Evolutionary conservation across 768 basidiomycete genomes (phyloP).

Genomic region (Strobilomyces confusus): DNA sequence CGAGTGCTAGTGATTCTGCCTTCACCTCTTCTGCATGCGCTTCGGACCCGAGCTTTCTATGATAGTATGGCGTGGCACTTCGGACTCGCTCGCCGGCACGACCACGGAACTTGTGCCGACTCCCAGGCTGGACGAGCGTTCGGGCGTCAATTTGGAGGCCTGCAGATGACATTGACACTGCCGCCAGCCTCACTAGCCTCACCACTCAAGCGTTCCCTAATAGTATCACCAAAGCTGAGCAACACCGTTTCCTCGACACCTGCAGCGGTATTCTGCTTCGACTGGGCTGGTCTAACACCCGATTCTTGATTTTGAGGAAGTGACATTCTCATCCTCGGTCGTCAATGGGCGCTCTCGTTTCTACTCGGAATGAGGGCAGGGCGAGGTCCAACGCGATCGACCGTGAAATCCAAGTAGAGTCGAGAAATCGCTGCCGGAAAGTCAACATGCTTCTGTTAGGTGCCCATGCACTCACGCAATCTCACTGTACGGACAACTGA

Average conservation of each 20-base stretch:
- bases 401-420: not conserved
- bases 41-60: not conserved
- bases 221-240: too few relatives aligned
- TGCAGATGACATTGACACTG: not conserved
- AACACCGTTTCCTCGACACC: not conserved
- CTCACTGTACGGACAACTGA: not conserved
- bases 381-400: slow-evolving; percentile 5
- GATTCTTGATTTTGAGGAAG: not conserved
- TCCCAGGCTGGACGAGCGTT: not conserved
- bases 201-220: not conserved
- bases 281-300: not conserved
- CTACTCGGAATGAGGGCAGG: not conserved
- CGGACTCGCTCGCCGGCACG: not conserved
- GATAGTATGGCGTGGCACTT: not conserved
- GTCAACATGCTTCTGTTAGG: slow-evolving; percentile 3
- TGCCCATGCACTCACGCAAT: not conserved
- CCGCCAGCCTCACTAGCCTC: not conserved
- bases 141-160: not conserved
- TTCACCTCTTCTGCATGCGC: too few relatives aligned
- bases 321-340: not conserved
- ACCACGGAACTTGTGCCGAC: not conserved
- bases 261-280: not conserved
- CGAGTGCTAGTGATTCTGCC: too few relatives aligned
- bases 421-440: not conserved
- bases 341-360: not conserved